Evolutionary conservation across 352 stramenopile genomes (phyloP), one percentile per base, ranked within the genome.

Genomic region (Halophytophthora batemanensis): DNA sequence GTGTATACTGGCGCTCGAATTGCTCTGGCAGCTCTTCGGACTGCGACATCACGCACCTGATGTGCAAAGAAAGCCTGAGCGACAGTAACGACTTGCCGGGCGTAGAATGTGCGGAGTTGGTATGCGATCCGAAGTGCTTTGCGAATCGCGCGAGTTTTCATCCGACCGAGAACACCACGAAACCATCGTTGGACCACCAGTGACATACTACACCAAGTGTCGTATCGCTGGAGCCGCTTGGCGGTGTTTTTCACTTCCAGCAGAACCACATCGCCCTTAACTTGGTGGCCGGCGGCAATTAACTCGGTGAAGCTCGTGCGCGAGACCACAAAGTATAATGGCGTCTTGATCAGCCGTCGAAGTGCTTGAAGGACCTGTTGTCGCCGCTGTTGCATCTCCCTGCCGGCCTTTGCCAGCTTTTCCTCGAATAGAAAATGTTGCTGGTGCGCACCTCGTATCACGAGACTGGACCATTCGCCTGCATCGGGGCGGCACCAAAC

Each of bases 401-500:
- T 79, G 0, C 79, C 79, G 3, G 69, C 49, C 12, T 76, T 68
- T 7, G 65, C 59, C 22, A 93, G 50, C 6, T 80, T 73, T 11
- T 64, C 60, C 25, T 93, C 74, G 50, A 90, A 93, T 11, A 79
- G 53, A n/a, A 83, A 78, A 39, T 93, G 82, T 1, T 70, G 63
- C 33, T 78, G 70, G 44, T 93, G 58, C 15, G 77, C 70, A 17
- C 82, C 82, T 28, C 82, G 66, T 22, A 86, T 64, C 6, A 76
- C 57, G 17, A 90, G 50, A 23, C 66, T 81, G 8, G 77, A 47
- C 82, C 82, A 93, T 49, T 93, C 82, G 3, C 82, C 82, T 23
- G 44, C 72, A 42, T 93, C 82, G 2, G 74, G 71, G 13, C 82
- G 71, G 41, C 82, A 93, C 82, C 82, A 93, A 19, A 88, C 56